A percentile compares a stretch with the other conserved stretches of the same genome.
Conservation (phyloP, 495 filamentous ascomycete genomes). For the Penicillium malachiteum region DNA sequence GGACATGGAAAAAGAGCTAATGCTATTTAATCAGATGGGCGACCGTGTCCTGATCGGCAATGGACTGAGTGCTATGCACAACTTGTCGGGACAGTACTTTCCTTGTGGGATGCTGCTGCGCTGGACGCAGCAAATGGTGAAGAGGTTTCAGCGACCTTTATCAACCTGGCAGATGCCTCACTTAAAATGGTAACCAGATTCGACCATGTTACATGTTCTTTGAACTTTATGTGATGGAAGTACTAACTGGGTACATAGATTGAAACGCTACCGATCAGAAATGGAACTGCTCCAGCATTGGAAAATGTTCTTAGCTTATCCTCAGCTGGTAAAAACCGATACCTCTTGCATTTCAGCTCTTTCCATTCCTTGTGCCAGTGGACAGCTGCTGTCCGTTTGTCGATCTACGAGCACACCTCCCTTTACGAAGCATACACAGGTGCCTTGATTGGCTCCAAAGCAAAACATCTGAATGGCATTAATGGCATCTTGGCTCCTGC, state of each 20-base stretch:
- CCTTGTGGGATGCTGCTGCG: conserved; percentile 92
- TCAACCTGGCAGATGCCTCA: conserved; percentile 95
- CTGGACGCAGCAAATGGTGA: conserved; percentile 83
- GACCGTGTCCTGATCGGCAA: conserved; percentile 77
- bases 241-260: conserved; percentile 55
- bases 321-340: conserved; percentile 92
- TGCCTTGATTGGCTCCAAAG: conserved; percentile 92
- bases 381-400: conserved; percentile 90
- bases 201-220: not conserved
- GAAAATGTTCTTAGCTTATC: conserved; percentile 95
- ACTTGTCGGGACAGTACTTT: conserved; percentile 90
- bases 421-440: conserved; percentile 97
- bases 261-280: conserved; percentile 81
- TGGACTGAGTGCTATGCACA: conserved; percentile 99
- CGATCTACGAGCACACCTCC: conserved; percentile 92
- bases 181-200: conserved; percentile 80
- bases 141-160: conserved; percentile 89
- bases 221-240: not conserved
- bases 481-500: conserved; percentile 77
- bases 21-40: conserved; percentile 62
- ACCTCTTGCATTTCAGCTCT: conserved; percentile 93
- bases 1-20: conserved; percentile 3
- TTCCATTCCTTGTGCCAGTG: conserved; percentile 91
- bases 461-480: conserved; percentile 83
- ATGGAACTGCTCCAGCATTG: conserved; percentile 69